Percentiles rank a stretch among this genome's conserved stretches.
Conservation (phyloP, 331 rosid species). For the Pyrus hybrid region DNA sequence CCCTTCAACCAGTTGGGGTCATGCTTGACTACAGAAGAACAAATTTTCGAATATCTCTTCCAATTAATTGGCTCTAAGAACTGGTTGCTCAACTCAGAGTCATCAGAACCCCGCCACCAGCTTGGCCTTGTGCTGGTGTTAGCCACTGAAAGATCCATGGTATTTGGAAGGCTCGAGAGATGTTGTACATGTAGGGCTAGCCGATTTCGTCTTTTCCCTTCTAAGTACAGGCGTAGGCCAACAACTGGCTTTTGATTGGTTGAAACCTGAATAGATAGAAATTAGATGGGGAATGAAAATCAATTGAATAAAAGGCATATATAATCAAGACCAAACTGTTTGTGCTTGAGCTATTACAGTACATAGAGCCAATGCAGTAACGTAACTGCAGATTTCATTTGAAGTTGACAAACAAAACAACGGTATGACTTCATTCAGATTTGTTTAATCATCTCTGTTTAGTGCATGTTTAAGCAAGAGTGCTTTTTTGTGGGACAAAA, state of each 20-base stretch:
- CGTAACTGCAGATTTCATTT: neutral
- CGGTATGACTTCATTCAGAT: neutral
- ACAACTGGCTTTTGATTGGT: constrained; percentile 77
- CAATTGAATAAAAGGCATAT: neutral
- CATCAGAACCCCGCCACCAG: constrained; percentile 81
- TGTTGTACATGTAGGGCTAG: constrained; percentile 78
- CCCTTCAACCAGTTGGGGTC: constrained; percentile 73
- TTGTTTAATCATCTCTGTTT: neutral
- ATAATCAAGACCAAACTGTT: neutral
- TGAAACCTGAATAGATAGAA: constrained; percentile 45
- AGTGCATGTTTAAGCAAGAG: neutral
- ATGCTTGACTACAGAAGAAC: constrained; percentile 74
- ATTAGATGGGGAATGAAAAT: neutral
- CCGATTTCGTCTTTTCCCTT: constrained; percentile 72
- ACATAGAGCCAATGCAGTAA: neutral
- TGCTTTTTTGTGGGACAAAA: neutral
- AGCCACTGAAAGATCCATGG: constrained; percentile 44
- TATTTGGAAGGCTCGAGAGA: constrained; percentile 83
- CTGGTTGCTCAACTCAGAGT: constrained; percentile 36
- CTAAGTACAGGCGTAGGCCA: constrained; percentile 84
- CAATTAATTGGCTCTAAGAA: constrained; percentile 77
- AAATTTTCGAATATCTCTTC: constrained; percentile 80
- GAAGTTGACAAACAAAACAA: neutral
- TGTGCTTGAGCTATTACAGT: neutral
- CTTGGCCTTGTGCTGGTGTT: constrained; percentile 22